A percentile compares a stretch with the other conserved stretches of the same genome.
These are phyloP conservation scores for Pichia nanzhaoensis DNA, from an alignment of 805 yeast genomes.

Conservation along the genomic window DNA sequence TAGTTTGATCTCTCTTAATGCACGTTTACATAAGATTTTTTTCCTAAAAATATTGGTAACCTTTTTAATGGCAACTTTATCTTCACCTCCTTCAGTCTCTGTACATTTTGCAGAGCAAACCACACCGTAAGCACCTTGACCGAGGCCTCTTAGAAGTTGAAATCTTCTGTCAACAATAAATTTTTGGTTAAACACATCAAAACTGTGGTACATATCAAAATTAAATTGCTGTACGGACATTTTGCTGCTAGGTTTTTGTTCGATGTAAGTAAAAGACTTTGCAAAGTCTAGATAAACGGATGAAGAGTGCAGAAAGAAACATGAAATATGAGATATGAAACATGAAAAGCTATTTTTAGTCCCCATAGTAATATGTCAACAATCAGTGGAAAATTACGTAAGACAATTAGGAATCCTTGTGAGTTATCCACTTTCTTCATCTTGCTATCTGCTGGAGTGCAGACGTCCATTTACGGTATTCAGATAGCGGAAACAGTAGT, in stretches of 20 bases:
- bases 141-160: constrained; percentile 85
- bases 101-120: constrained; percentile 90
- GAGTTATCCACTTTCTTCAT: too few relatives aligned
- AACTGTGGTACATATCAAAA: constrained; percentile 27
- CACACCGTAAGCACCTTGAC: constrained; percentile 97
- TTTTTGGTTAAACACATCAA: constrained; percentile 75
- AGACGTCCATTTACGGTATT: too few relatives aligned
- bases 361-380: too few relatives aligned
- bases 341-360: too few relatives aligned
- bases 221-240: constrained; percentile 5
- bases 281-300: too few relatives aligned
- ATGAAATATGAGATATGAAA: too few relatives aligned
- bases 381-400: too few relatives aligned
- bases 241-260: too few relatives aligned
- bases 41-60: constrained; percentile 91
- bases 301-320: too few relatives aligned
- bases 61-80: constrained; percentile 90
- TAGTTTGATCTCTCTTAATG: constrained; percentile 83
- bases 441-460: too few relatives aligned
- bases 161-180: constrained; percentile 86
- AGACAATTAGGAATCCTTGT: too few relatives aligned
- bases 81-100: constrained; percentile 66
- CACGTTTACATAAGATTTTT: constrained; percentile 85
- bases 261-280: too few relatives aligned
- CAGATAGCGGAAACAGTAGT: background rate